Evolutionary conservation across 1,284 basidiomycete species (phyloP), one percentile per base, ranked within the genome.

Genomic region (Cutaneotrichosporon sp.): DNA sequence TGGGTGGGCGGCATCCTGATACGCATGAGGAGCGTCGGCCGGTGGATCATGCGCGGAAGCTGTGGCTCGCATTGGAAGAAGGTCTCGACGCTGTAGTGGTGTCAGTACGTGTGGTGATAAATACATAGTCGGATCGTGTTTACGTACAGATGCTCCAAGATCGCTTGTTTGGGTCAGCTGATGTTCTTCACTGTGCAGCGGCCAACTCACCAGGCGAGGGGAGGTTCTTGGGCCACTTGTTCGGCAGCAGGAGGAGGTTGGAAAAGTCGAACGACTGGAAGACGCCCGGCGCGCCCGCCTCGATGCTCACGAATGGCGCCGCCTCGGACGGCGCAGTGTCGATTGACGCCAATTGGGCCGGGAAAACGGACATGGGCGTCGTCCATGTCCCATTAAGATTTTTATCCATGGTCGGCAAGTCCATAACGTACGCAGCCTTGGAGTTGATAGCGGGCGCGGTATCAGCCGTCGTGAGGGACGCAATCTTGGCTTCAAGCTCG

Each of bases 1-100:
- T 73, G 66, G 2, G 67, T 66, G 1, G 78, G 77, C 2, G 76
- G 69, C 14, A 77, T 67, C n/a, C 66, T 60, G 51, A 78, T 63
- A 5, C 74, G 65, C 10, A 66, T 33, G 38, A 76, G 60, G 47
- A 79, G 69, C 5, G 63, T 63, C 4, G 63, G 55, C 10, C 66
- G 63, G 57, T 77, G 71, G 39, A 78, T 54, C 41, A 76, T 71
- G 20, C 70, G 67, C 14, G 68, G 64, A 11, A 67, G 54, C 35
- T 69, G 61, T 0, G 74, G 71, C 3, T 71, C 70, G 45, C 57
- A 61, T 34, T 62, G 60, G 66, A 75, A 75, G 60, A 75, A 77
- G 5, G 66, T 70, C 26, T 75, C 68, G 33, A 75, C 56, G 14
- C 46, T 49, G 46, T n/a, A n/a, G n/a, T n/a, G 12, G 9, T 1